Evolutionary conservation across 495 filamentous ascomycete species (phyloP), one percentile per base, ranked within the genome.

Genomic region (Acidiella bohemica): DNA sequence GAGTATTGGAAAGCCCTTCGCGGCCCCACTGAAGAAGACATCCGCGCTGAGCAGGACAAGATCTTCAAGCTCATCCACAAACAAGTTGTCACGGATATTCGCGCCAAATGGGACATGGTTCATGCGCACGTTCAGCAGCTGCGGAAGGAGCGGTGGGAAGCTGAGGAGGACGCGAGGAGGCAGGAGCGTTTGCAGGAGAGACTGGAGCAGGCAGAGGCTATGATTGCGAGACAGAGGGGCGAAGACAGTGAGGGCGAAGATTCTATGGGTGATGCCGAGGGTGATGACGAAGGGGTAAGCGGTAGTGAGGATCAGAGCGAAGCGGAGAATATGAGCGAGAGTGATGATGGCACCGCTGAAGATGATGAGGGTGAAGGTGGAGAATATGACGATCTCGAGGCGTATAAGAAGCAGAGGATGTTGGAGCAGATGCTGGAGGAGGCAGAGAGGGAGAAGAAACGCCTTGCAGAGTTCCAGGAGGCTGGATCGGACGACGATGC

Each of bases 151-250:
- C 74, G 75, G 28, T 93, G 83, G 84, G 81, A 93, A 54, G 81
- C 80, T 35, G 78, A 90, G 55, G 78, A 90, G 54, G 81, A 88
- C 54, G 74, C 72, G 16, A 67, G 78, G 46, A 80, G 85, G 39
- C 84, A 86, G 52, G 75, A 83, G 50, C 80, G 81, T 6, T 63
- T 94, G 42, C 83, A 92, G 47, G 73, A 84, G 53, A 83, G 83
- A 16, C 77, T 94, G 33, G 84, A 81, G 48, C 18, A 28, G 33
- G 47, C 45, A n/a, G 39, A 42, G 35, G 19, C 21, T 29, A 46
- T 47, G 48, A 24, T 51, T 12, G 37, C 48, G 16, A 30, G 26
- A 30, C 48, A 51, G 39, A 24, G 43, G 4, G 43, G 52, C 20
- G 44, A 60, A 32, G 57, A 41, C 10, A 62, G 60, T 27, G 63